phyloP scores from a whole-genome alignment of 495 filamentous ascomycete species.

The Trichoderma erinaceum region DNA sequence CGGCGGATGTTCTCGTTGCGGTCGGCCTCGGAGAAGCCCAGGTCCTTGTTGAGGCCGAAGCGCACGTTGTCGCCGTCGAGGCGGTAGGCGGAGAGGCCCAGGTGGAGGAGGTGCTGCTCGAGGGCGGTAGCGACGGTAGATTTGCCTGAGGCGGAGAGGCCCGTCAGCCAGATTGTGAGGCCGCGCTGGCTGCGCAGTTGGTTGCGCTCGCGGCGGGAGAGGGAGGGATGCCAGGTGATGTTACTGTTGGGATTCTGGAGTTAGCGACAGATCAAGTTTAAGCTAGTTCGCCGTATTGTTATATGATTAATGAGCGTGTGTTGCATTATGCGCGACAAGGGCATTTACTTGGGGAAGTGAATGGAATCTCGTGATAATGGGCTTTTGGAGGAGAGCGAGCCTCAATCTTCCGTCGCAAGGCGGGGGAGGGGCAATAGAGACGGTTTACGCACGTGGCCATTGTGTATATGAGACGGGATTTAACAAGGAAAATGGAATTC shows the following conservation, averaged over 20 bases:
- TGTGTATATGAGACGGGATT: slow-evolving; percentile 8
- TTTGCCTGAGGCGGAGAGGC: slow-evolving; percentile 91
- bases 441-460: slow-evolving; percentile 29
- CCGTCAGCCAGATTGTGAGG: slow-evolving; percentile 96
- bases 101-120: slow-evolving; percentile 88
- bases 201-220: slow-evolving; percentile 81
- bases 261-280: too few relatives aligned
- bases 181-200: slow-evolving; percentile 73
- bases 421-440: slow-evolving; percentile 22
- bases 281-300: too few relatives aligned
- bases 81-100: slow-evolving; percentile 76
- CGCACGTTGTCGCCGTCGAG: slow-evolving; percentile 98
- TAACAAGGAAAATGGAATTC: not conserved
- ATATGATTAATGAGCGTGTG: too few relatives aligned
- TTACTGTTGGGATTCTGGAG: slow-evolving; percentile 53
- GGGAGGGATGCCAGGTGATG: slow-evolving; percentile 94
- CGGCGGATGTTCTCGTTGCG: slow-evolving; percentile 95
- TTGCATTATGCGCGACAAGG: too few relatives aligned
- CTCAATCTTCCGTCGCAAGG: slow-evolving; percentile 16
- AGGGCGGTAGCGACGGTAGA: slow-evolving; percentile 93
- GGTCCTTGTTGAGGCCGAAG: slow-evolving; percentile 94
- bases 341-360: not conserved
- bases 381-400: slow-evolving; percentile 4
- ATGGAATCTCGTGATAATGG: not conserved
- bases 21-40: slow-evolving; percentile 88